Percentiles rank a stretch among this genome's conserved stretches.
Conservation (phyloP, 768 basidiomycete genomes). For the Russula griseocarnosa region DNA sequence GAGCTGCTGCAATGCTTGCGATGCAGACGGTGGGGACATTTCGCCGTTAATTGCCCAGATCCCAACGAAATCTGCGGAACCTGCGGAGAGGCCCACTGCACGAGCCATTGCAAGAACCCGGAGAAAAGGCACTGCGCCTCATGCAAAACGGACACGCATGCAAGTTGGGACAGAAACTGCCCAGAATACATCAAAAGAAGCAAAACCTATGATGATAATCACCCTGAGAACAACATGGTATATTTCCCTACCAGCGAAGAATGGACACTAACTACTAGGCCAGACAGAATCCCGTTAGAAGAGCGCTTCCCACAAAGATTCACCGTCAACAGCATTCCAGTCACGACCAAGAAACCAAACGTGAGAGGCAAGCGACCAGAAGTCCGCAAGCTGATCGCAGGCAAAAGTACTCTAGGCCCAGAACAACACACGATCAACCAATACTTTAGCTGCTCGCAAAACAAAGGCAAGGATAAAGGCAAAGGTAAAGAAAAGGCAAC, state of each 20-base stretch:
- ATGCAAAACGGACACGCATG: not conserved
- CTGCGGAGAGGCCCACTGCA: conserved; percentile 28
- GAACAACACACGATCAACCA: too few relatives aligned
- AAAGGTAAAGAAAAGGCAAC: too few relatives aligned
- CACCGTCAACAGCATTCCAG: not conserved
- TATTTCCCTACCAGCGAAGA: conserved; percentile 28
- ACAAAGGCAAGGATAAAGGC: too few relatives aligned
- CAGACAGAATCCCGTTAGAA: not conserved
- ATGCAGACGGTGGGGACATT: conserved; percentile 9
- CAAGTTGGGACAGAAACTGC: conserved; percentile 21
- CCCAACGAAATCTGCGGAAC: conserved; percentile 4
- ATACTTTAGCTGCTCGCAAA: too few relatives aligned
- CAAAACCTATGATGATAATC: not conserved
- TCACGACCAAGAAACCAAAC: not conserved
- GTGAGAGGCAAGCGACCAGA: too few relatives aligned
- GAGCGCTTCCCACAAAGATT: not conserved
- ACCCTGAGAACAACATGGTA: conserved; percentile 19
- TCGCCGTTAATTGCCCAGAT: conserved; percentile 6
- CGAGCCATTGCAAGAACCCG: conserved; percentile 11
- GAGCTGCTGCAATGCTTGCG: not conserved
- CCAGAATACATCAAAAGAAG: not conserved
- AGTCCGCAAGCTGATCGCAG: too few relatives aligned
- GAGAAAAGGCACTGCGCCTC: not conserved
- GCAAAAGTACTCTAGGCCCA: too few relatives aligned
- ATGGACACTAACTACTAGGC: conserved; percentile 20